Evolutionary conservation across 2,329 filamentous ascomycete species (phyloP).

Genomic region (Penicillium sp.): DNA sequence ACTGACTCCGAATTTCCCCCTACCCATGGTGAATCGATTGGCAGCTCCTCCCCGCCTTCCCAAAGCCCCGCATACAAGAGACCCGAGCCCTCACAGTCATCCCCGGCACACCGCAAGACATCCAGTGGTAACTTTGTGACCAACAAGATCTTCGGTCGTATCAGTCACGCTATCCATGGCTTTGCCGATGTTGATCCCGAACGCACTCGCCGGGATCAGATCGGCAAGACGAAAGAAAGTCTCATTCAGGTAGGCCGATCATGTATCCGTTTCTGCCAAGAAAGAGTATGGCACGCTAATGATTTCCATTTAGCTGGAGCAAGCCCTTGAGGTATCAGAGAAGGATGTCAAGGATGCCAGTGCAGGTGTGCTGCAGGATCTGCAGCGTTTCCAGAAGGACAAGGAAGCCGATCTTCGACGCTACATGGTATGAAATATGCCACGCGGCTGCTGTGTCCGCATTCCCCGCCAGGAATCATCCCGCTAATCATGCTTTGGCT

Average conservation of each 20-base stretch:
- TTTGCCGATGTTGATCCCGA: conserved; percentile 97
- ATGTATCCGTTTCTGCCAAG: neutral
- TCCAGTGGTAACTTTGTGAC: conserved; percentile 89
- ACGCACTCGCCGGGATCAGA: conserved; percentile 85
- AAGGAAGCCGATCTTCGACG: conserved; percentile 92
- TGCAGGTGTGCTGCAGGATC: conserved; percentile 80
- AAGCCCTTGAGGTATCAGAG: conserved; percentile 84
- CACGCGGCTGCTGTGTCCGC: neutral
- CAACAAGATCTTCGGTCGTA: conserved; percentile 88
- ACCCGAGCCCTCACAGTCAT: conserved; percentile 38
- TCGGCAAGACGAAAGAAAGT: conserved; percentile 91
- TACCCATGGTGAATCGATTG: conserved; percentile 73
- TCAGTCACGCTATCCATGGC: conserved; percentile 93
- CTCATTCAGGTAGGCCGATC: conserved; percentile 61
- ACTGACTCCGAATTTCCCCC: conserved; percentile 95
- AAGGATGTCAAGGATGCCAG: conserved; percentile 94
- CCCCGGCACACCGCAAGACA: conserved; percentile 72
- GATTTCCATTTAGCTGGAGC: conserved; percentile 69
- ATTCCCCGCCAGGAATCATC: conserved; percentile 2
- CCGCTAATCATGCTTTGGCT: conserved; percentile 15
- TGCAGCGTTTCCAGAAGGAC: conserved; percentile 90
- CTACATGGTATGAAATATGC: conserved; percentile 82
- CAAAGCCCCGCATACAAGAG: conserved; percentile 58
- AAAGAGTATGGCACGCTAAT: conserved; percentile 2
- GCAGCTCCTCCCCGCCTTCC: conserved; percentile 71